Evolutionary conservation across 1,284 basidiomycete species (phyloP).

Genomic region (Pseudozyma pruni): DNA sequence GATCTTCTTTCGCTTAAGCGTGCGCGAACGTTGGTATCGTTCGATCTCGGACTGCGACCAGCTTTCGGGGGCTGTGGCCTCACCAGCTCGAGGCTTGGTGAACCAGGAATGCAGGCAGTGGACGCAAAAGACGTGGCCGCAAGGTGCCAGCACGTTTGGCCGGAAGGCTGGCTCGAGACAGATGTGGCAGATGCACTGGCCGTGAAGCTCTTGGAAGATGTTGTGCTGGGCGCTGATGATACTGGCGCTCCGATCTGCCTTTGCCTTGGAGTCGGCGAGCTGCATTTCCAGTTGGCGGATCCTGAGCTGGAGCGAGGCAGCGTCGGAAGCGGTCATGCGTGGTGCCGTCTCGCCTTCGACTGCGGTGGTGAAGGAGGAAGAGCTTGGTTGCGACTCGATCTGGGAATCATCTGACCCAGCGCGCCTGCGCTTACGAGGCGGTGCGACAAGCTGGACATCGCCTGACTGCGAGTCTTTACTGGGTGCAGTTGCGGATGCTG

Average conservation of each 20-base stretch:
- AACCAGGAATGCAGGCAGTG: slow-evolving; percentile 63
- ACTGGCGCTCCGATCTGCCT: slow-evolving; percentile 11
- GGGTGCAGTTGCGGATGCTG: background rate
- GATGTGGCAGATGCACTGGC: slow-evolving; percentile 52
- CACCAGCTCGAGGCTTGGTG: slow-evolving; percentile 44
- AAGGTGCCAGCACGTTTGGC: slow-evolving; percentile 59
- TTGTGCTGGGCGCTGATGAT: slow-evolving; percentile 35
- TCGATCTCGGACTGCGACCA: slow-evolving; percentile 20
- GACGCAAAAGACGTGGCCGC: slow-evolving; percentile 64
- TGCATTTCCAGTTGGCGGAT: slow-evolving; percentile 44
- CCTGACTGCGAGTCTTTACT: slow-evolving; percentile 2
- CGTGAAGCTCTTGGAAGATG: slow-evolving; percentile 38
- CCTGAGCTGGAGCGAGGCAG: slow-evolving; percentile 25
- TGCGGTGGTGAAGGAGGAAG: slow-evolving; percentile 26
- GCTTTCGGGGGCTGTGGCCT: slow-evolving; percentile 20
- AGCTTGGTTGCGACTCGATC: slow-evolving; percentile 22
- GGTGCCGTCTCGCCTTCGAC: slow-evolving; percentile 4
- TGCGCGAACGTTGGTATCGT: slow-evolving; percentile 22
- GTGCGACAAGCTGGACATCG: background rate
- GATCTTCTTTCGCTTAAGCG: slow-evolving; percentile 56
- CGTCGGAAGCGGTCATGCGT: slow-evolving; percentile 10
- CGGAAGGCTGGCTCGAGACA: slow-evolving; percentile 58
- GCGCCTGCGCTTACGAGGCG: slow-evolving; percentile 27
- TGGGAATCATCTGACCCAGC: slow-evolving; percentile 19
- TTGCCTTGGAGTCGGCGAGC: slow-evolving; percentile 28